phyloP scores from a whole-genome alignment of 139 green algal species.

The Chlamydomonas applanata region DNA sequence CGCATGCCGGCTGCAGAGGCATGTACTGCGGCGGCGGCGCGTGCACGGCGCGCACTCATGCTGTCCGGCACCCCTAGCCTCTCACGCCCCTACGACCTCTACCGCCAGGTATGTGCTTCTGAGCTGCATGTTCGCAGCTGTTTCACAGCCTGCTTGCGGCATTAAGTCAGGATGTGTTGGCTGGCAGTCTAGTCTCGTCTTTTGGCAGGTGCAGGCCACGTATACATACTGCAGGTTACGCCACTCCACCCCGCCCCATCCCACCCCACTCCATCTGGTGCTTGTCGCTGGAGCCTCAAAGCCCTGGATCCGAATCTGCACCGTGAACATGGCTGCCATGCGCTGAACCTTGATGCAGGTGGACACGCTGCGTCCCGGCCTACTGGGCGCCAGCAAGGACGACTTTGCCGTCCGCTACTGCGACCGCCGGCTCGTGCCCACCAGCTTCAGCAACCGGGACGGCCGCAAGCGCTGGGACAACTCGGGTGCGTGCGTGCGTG shows the following conservation, averaged over 20 bases:
- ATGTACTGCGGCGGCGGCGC: slow-evolving; percentile 30
- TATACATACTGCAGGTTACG: too few relatives aligned
- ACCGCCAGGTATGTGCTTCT: slow-evolving; percentile 50
- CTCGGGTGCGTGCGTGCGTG: slow-evolving; percentile 28
- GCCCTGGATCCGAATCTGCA: too few relatives aligned
- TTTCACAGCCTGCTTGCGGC: neutral
- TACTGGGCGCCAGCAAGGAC: slow-evolving; percentile 74
- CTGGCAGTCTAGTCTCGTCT: too few relatives aligned
- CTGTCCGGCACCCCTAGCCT: slow-evolving; percentile 90
- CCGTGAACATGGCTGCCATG: too few relatives aligned
- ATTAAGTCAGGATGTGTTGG: too few relatives aligned
- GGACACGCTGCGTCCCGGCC: slow-evolving; percentile 70
- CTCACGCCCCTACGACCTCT: slow-evolving; percentile 84
- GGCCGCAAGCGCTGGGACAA: slow-evolving; percentile 46
- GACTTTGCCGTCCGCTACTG: slow-evolving; percentile 75
- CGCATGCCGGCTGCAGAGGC: too few relatives aligned
- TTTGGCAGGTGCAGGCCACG: too few relatives aligned
- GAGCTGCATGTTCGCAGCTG: neutral
- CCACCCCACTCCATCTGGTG: too few relatives aligned
- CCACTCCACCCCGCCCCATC: too few relatives aligned
- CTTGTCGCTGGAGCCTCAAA: too few relatives aligned
- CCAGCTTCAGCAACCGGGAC: slow-evolving; percentile 1
- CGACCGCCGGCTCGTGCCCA: slow-evolving; percentile 59
- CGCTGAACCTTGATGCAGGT: slow-evolving; percentile 58
- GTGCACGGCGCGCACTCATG: slow-evolving; percentile 64